Evolutionary conservation across 768 basidiomycete species (phyloP).

Genomic region (Exidia glandulosa): DNA sequence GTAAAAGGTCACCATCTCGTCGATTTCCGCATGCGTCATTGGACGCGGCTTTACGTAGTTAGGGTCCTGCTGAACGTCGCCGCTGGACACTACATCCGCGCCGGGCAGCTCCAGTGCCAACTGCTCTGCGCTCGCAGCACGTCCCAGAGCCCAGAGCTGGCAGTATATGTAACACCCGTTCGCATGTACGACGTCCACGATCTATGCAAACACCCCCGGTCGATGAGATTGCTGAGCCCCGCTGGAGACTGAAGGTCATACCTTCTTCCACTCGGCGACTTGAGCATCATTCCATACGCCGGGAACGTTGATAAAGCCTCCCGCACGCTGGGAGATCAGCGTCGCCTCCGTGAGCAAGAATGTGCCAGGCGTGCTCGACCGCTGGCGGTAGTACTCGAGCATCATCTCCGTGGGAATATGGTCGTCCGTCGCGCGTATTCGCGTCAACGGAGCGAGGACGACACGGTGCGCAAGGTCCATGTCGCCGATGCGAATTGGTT

Average conservation of each 20-base stretch:
- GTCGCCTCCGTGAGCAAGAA: slow-evolving; percentile 50
- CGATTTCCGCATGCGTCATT: slow-evolving; percentile 37
- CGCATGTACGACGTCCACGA: slow-evolving; percentile 50
- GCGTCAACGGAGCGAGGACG: slow-evolving; percentile 44
- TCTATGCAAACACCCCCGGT: slow-evolving; percentile 17
- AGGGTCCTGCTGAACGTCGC: background rate
- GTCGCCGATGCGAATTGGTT: slow-evolving; percentile 20
- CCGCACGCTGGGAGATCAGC: slow-evolving; percentile 37
- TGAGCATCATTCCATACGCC: slow-evolving; percentile 47
- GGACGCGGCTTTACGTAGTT: slow-evolving; percentile 22
- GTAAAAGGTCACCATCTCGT: slow-evolving; percentile 39
- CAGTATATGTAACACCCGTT: slow-evolving; percentile 39
- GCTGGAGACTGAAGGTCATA: slow-evolving; percentile 10
- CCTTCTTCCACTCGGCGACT: slow-evolving; percentile 42
- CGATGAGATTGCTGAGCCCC: background rate
- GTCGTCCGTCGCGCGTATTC: slow-evolving; percentile 24
- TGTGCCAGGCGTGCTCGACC: slow-evolving; percentile 36
- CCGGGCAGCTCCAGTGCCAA: background rate
- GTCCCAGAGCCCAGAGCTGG: slow-evolving; percentile 51
- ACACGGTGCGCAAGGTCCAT: slow-evolving; percentile 33
- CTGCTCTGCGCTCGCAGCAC: slow-evolving; percentile 17
- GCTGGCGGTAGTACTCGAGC: slow-evolving; percentile 31
- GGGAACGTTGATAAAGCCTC: slow-evolving; percentile 30
- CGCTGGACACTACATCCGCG: background rate
- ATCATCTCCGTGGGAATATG: slow-evolving; percentile 28